Evolutionary conservation across 495 filamentous ascomycete genomes (phyloP).

Genomic region (Penicillium cinerascens): DNA sequence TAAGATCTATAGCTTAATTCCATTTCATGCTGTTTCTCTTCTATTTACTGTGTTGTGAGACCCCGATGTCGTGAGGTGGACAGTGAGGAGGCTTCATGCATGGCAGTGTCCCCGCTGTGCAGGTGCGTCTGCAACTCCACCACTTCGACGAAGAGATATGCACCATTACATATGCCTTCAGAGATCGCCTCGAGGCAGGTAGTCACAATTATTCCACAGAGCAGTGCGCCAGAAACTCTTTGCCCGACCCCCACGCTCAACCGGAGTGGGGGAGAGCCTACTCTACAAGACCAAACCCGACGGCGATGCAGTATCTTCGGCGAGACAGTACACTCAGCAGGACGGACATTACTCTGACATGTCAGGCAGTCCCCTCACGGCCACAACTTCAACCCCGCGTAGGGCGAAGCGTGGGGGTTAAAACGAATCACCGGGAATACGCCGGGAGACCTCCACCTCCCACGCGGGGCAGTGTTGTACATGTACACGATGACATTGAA

Average conservation of each 20-base stretch:
- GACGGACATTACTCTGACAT: constrained; percentile 10
- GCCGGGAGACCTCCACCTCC: constrained; percentile 5
- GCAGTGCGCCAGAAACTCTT: background rate
- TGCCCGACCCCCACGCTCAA: background rate
- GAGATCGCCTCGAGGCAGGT: too few species aligned
- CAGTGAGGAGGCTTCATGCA: too few species aligned
- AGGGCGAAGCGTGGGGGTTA: constrained; percentile 11
- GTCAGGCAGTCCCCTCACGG: background rate
- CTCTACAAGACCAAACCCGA: background rate
- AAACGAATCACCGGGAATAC: background rate
- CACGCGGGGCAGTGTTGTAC: constrained; percentile 3
- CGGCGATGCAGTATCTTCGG: background rate
- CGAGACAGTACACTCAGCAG: background rate
- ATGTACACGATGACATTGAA: constrained; percentile 6
- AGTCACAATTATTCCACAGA: background rate
- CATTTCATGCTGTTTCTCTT: background rate
- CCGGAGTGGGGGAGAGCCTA: background rate
- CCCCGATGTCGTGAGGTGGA: too few species aligned
- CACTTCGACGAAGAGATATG: too few species aligned
- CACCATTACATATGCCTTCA: too few species aligned
- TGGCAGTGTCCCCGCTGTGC: too few species aligned
- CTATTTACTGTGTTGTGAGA: background rate
- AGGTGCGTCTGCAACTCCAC: too few species aligned
- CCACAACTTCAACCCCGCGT: constrained; percentile 16
- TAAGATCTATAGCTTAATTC: background rate